These are phyloP conservation scores for Corchorus olitorius DNA, from an alignment of 345 rosid genomes.

Conservation along the genomic window DNA sequence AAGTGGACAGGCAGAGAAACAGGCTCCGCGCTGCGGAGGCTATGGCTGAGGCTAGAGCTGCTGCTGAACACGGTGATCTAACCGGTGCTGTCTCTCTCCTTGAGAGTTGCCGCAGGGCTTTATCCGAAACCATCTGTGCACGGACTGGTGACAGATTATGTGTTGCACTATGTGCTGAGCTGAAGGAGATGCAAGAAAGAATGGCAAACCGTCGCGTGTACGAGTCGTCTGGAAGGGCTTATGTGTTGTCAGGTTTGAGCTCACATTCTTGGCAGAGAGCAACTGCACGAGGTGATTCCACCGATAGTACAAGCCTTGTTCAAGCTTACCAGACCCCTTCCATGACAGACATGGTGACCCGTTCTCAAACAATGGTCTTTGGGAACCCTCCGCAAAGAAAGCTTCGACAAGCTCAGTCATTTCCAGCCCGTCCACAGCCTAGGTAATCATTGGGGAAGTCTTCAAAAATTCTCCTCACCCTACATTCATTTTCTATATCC, in stretches of 20 bases:
- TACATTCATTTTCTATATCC: constrained; percentile 31
- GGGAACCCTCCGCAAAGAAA: constrained; percentile 57
- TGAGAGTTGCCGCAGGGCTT: constrained; percentile 55
- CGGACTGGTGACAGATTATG: constrained; percentile 68
- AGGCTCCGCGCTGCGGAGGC: constrained; percentile 90
- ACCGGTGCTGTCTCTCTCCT: constrained; percentile 68
- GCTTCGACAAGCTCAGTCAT: constrained; percentile 68
- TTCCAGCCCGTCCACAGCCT: constrained; percentile 62
- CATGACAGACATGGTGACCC: constrained; percentile 92
- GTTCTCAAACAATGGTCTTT: constrained; percentile 76
- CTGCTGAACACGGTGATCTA: constrained; percentile 78
- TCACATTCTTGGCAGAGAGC: constrained; percentile 99
- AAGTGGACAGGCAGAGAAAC: constrained; percentile 88
- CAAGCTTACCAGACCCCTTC: constrained; percentile 89
- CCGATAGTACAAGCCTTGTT: constrained; percentile 60
- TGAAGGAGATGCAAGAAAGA: constrained; percentile 91
- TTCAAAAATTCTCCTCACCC: constrained; percentile 28
- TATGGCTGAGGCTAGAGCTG: constrained; percentile 78
- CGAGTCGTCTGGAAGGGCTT: constrained; percentile 88
- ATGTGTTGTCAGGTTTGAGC: constrained; percentile 89
- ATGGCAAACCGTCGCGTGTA: constrained; percentile 83
- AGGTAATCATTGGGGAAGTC: constrained; percentile 41
- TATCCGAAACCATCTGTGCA: constrained; percentile 63
- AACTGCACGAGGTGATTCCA: constrained; percentile 90
- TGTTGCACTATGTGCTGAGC: constrained; percentile 71